Conservation (phyloP, 1,139 yeast genomes). For the Yarrowia galli region DNA sequence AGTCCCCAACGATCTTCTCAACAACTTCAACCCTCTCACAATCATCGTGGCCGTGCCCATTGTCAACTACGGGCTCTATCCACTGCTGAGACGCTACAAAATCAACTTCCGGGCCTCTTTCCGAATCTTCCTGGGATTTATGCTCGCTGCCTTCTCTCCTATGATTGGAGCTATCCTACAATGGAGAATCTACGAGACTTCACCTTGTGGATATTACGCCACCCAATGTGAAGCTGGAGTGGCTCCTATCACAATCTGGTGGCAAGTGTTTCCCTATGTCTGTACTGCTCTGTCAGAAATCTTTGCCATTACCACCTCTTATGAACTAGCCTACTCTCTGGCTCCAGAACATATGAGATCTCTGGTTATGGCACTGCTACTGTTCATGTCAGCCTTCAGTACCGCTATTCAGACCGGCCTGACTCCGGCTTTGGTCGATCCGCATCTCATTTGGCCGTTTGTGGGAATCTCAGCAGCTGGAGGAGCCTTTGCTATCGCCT, state of each 20-base stretch:
- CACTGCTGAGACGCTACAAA: background rate
- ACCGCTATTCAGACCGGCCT: constrained; percentile 2
- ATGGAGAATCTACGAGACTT: constrained; percentile 13
- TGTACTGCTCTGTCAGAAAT: constrained; percentile 4
- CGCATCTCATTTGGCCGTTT: constrained; percentile 17
- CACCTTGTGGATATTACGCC: constrained; percentile 12
- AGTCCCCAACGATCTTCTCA: background rate
- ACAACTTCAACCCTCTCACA: constrained; percentile 13
- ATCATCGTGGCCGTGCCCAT: background rate
- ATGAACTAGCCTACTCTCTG: constrained; percentile 10
- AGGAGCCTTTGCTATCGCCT: constrained; percentile 7
- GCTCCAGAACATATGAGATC: constrained; percentile 3
- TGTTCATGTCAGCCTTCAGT: constrained; percentile 13
- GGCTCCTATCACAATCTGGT: constrained; percentile 8
- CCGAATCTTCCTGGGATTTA: constrained; percentile 9
- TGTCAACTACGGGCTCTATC: constrained; percentile 9
- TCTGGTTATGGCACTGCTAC: constrained; percentile 3
- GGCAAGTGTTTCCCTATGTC: constrained; percentile 7
- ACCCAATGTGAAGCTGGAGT: constrained; percentile 1
- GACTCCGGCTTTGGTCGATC: constrained; percentile 5
- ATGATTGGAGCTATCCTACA: constrained; percentile 9
- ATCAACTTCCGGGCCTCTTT: constrained; percentile 6
- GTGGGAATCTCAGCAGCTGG: constrained; percentile 8
- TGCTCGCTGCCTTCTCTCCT: constrained; percentile 9
- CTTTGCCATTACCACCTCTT: constrained; percentile 5